Conservation (phyloP, 2,329 filamentous ascomycete species). For the Sphaerulina musiva region DNA sequence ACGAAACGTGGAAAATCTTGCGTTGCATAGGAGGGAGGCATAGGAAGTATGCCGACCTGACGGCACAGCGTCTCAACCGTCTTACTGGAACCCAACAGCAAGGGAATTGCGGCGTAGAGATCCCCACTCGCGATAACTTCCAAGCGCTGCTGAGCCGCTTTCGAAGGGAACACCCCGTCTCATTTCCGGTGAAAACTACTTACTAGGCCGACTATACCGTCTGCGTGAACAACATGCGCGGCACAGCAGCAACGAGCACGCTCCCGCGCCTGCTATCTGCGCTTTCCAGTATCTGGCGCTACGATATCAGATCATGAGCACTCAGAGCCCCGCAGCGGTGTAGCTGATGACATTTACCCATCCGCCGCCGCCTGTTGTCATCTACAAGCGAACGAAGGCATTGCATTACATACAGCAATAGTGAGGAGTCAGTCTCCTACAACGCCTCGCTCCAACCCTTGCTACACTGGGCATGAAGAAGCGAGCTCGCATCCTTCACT, state of each 20-base stretch:
- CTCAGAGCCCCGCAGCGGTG: not conserved
- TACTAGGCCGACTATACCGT: not conserved
- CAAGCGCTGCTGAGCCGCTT: not conserved
- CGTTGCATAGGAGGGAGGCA: not conserved
- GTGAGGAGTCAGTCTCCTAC: not conserved
- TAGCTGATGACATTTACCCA: conserved; percentile 3
- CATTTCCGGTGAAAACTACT: not conserved
- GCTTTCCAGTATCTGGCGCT: not conserved
- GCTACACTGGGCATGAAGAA: conserved; percentile 9
- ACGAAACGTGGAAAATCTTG: not conserved
- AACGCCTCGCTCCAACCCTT: conserved; percentile 3
- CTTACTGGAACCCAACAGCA: not conserved
- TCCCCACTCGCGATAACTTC: not conserved
- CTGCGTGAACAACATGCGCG: not conserved
- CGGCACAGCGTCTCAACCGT: not conserved
- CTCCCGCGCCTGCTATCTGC: not conserved
- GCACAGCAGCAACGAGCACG: conserved; percentile 2
- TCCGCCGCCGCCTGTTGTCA: not conserved
- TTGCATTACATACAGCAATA: not conserved
- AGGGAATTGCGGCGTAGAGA: not conserved
- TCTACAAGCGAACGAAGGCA: not conserved
- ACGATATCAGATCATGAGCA: not conserved
- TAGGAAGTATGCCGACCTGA: not conserved
- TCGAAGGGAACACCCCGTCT: not conserved
- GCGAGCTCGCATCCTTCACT: conserved; percentile 8